Base-by-base conservation (phyloP, 768 basidiomycete genomes). In the Cyclocybe aegerita region DNA sequence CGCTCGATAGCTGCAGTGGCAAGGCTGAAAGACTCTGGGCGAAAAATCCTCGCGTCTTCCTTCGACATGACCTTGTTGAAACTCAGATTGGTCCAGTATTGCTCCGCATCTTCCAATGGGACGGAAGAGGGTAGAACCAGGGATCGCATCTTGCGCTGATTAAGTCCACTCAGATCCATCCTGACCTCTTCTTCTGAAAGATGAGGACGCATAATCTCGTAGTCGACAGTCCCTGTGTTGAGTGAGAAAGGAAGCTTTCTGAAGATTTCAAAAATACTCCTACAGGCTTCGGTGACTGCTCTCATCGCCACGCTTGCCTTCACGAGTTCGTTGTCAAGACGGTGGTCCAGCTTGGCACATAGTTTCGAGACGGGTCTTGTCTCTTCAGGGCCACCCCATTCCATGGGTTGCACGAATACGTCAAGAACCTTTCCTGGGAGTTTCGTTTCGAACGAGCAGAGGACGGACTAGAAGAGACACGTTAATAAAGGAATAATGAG, bases 381-480 rank as follows among this genome's bases (percentile, higher is more conserved):
- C 7, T 68, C 72, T 46, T 72, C 65, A 0, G 55, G 53, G 7
- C 65, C 66, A n/a, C 67, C 61, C 76, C 76, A 79, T 11, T 77
- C 72, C 2, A 65, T 66, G 12, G 86, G 89, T 62, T 88, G 79
- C 9, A 91, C 79, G 75, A 81, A 92, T 3, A 88, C 74, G 12
- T 80, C 76, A 63, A 93, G 66, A 14, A 72, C 65, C 12, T 69
- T 59, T 1, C 64, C 60, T 1, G 57, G 56, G 31, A 77, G 72
- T 42, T 62, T 60, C 6, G 86, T 85, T 59, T 89, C 85, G 58
- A 85, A 83, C 0, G 78, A 81, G 54, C 79, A 80, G 57, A 67
- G 70, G 31, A 90, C 71, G 40, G 81, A 80, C 83, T 85, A 52
- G 1, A 30, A 43, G 29, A 38, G 7, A 40, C 31, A 17, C n/a